A percentile compares a stretch with the other conserved stretches of the same genome.
phyloP scores from a whole-genome alignment of 768 basidiomycete genomes.

The Daedaleopsis sinensis region DNA sequence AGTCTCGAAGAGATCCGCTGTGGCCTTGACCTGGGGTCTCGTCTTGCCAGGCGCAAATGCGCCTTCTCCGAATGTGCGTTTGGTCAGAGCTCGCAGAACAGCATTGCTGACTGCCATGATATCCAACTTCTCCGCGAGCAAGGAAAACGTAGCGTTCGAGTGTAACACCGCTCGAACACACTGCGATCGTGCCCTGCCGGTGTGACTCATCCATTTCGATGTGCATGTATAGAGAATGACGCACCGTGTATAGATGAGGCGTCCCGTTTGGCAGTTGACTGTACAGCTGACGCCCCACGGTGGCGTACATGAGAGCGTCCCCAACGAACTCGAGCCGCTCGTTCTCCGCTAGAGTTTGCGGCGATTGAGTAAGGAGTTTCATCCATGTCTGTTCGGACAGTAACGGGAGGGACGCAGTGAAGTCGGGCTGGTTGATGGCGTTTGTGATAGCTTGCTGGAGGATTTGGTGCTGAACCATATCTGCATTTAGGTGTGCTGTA shows the following conservation, averaged over 20 bases:
- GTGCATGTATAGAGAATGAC: constrained; percentile 5
- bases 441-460: constrained; percentile 26
- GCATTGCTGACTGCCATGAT: constrained; percentile 28
- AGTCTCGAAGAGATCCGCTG: constrained; percentile 51
- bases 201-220: neutral
- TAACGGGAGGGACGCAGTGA: constrained; percentile 36
- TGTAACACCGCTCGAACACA: constrained; percentile 26
- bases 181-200: constrained; percentile 16
- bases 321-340: constrained; percentile 52
- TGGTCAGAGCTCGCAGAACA: constrained; percentile 26
- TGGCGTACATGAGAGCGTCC: constrained; percentile 48
- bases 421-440: constrained; percentile 25
- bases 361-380: constrained; percentile 22
- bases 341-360: constrained; percentile 23
- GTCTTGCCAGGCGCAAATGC: constrained; percentile 17
- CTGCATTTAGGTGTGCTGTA: neutral
- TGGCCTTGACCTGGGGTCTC: constrained; percentile 35
- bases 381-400: constrained; percentile 36
- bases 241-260: constrained; percentile 32
- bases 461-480: constrained; percentile 7
- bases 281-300: constrained; percentile 43
- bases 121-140: constrained; percentile 35
- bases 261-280: constrained; percentile 28
- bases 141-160: constrained; percentile 32
- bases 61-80: constrained; percentile 30